These are phyloP conservation scores for Saccharomycodes ludwigii DNA, from an alignment of 805 yeast genomes.

Conservation along the genomic window DNA sequence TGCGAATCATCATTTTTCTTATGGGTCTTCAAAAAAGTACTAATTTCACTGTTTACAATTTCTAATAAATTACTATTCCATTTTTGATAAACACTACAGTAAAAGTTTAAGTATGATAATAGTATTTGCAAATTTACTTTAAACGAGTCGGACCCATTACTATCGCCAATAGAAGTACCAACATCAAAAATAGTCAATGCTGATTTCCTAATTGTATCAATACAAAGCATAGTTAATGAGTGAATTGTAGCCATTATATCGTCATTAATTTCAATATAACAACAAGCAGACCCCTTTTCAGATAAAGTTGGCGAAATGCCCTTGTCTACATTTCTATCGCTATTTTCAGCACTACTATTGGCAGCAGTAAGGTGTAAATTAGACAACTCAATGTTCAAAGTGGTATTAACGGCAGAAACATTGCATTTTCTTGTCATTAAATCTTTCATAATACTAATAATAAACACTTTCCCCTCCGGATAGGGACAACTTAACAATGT, in stretches of 20 bases:
- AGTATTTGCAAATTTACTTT: constrained; percentile 30
- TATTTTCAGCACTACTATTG: too few relatives aligned
- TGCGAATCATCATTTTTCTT: too few relatives aligned
- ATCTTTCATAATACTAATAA: constrained; percentile 60
- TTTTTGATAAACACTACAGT: constrained; percentile 24
- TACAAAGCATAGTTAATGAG: constrained; percentile 27
- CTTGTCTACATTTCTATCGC: too few relatives aligned
- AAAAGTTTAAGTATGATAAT: constrained; percentile 45
- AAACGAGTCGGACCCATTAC: constrained; percentile 5
- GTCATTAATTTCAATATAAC: constrained; percentile 31
- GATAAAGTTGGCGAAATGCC: too few relatives aligned
- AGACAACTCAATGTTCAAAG: too few relatives aligned
- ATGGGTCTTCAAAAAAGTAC: constrained; percentile 15
- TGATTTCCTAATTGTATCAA: constrained; percentile 16
- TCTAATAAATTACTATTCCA: constrained; percentile 21
- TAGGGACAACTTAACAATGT: constrained; percentile 56
- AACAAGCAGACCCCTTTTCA: constrained; percentile 35
- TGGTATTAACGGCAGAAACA: too few relatives aligned
- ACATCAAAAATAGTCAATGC: too few relatives aligned
- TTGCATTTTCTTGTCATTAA: constrained; percentile 37
- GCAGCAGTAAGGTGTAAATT: too few relatives aligned
- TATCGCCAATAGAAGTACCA: constrained; percentile 11
- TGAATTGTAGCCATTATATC: constrained; percentile 32
- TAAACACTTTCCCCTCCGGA: constrained; percentile 43
- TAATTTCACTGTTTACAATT: constrained; percentile 21